These are phyloP conservation scores for Colletotrichum truncatum DNA, from an alignment of 2,329 filamentous ascomycete genomes.

Conservation along the genomic window DNA sequence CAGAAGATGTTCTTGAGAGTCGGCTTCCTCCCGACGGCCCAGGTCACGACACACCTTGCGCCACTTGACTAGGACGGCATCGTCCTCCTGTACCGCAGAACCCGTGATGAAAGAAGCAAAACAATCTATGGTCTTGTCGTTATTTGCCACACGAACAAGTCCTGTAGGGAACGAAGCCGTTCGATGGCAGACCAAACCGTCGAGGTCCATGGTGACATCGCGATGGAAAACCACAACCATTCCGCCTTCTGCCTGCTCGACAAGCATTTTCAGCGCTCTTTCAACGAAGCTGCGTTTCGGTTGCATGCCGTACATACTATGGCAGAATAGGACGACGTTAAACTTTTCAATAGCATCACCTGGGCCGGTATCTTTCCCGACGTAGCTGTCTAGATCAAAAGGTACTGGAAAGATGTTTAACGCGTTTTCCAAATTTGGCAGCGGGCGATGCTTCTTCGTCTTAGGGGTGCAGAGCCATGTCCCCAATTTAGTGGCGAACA, in stretches of 20 bases:
- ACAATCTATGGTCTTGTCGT: constrained; percentile 54
- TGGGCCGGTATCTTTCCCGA: constrained; percentile 28
- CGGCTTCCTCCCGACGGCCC: constrained; percentile 47
- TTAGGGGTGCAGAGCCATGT: constrained; percentile 47
- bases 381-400: constrained; percentile 46
- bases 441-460: constrained; percentile 39
- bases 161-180: constrained; percentile 58
- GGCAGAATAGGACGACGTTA: constrained; percentile 68
- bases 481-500: constrained; percentile 55
- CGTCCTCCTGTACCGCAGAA: constrained; percentile 43
- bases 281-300: constrained; percentile 56
- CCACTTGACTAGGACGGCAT: constrained; percentile 51
- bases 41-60: constrained; percentile 60
- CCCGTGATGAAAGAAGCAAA: constrained; percentile 65
- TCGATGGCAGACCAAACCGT: constrained; percentile 57
- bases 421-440: constrained; percentile 51
- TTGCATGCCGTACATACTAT: constrained; percentile 71
- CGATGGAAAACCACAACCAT: constrained; percentile 66
- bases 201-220: constrained; percentile 50
- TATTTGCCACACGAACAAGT: constrained; percentile 50
- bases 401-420: constrained; percentile 47
- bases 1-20: constrained; percentile 45
- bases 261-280: constrained; percentile 57
- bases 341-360: constrained; percentile 48
- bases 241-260: constrained; percentile 44